Evolutionary conservation across 1,284 basidiomycete species (phyloP), one percentile per base, ranked within the genome.

Genomic region (Fistulinella staudtii): DNA sequence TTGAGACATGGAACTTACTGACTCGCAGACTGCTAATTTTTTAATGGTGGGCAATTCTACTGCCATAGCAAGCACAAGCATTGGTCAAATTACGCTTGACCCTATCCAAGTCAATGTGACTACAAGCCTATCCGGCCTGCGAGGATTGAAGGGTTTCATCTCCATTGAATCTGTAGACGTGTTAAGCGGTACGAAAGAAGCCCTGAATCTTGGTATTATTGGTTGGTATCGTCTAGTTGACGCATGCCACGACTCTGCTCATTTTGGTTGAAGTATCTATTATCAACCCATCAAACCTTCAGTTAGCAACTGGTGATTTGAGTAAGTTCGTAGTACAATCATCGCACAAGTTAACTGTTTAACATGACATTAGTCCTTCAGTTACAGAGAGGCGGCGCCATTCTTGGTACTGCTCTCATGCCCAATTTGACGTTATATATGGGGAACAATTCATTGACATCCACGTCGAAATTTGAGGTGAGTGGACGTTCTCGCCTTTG

Each of bases 41-140:
- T 67, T 70, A 34, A 73, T 89, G 33, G 67, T 80, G 44, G 88
- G 88, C 20, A 69, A 74, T 47, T 79, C 87, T 33, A 69, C 70
- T 23, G 81, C 87, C 2, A 60, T 87, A 10, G 80, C 85, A 25
- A 80, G 78, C 55, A 77, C 77, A 54, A 82, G 79, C 53, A 70
- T 90, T 43, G 88, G 87, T 31, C 65, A 73, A 54, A 77, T 90
- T 43, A 78, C 77, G 15, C 72, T 90, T n/a, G 73, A 85, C 56
- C 76, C 82, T 2, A 89, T 90, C 61, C 77, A 77, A 52, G 84
- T 90, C 60, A 80, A 86, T 51, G 86, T 89, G 8, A 70, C 80
- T n/a, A 82, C 81, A 7, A 74, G 71, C 22, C 65, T 90, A 39
- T 63, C 71, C 20, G 88, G 87, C 39, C 61, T 90, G 14, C 72